phyloP scores from a whole-genome alignment of 2,329 filamentous ascomycete species.

The Thielaviopsis populi region DNA sequence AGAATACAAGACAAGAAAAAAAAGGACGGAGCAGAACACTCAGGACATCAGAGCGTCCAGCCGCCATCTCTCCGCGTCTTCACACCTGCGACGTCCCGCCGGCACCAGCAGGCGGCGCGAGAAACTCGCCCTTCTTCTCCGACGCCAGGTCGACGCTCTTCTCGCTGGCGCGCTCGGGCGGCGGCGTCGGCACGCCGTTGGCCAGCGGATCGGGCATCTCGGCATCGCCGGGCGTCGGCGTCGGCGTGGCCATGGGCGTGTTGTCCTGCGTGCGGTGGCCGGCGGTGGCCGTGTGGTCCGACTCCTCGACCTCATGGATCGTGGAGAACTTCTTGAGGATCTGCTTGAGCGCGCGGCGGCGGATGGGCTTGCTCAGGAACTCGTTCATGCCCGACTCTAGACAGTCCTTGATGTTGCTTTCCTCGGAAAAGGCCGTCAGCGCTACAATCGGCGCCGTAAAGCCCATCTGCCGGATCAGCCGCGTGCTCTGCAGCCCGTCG shows the following conservation, averaged over 20 bases:
- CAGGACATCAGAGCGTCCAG: not conserved
- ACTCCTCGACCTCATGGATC: conserved; percentile 45
- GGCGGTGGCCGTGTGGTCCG: not conserved
- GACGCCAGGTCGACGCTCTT: conserved; percentile 9
- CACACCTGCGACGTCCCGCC: not conserved
- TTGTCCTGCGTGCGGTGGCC: conserved; percentile 3
- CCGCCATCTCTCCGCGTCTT: not conserved
- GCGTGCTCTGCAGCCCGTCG: conserved; percentile 74
- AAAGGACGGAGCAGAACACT: too few species aligned
- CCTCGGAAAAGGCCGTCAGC: conserved; percentile 77
- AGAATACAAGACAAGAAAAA: not conserved
- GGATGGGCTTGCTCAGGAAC: conserved; percentile 64
- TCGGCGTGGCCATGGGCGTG: conserved; percentile 7
- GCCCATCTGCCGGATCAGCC: conserved; percentile 70
- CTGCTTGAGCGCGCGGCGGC: conserved; percentile 70
- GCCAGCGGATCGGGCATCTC: conserved; percentile 4
- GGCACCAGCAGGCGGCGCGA: not conserved
- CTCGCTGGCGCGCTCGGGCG: conserved; percentile 12
- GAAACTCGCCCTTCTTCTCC: not conserved
- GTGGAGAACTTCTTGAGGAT: conserved; percentile 73
- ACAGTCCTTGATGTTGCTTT: conserved; percentile 74
- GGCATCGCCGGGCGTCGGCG: conserved; percentile 5
- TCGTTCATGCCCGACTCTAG: conserved; percentile 87
- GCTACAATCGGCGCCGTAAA: conserved; percentile 83
- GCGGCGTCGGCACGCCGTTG: conserved; percentile 16